Percentiles rank a stretch among this genome's conserved stretches.
phyloP scores from a whole-genome alignment of 2,329 filamentous ascomycete species.

The Trichoderma sp. region DNA sequence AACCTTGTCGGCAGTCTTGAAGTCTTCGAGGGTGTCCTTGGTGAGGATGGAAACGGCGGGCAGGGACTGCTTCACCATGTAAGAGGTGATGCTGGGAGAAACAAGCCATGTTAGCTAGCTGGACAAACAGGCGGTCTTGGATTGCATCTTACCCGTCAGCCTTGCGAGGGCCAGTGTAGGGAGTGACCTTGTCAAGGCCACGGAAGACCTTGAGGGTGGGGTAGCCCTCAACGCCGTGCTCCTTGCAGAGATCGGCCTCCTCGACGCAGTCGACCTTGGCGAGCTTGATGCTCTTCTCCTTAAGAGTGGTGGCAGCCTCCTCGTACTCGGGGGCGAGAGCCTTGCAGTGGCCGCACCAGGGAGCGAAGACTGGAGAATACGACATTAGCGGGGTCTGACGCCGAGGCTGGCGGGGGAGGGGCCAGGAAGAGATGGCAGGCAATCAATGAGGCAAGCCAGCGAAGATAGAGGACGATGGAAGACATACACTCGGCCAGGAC shows the following conservation, averaged over 20 bases:
- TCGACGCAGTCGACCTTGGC: conserved; percentile 94
- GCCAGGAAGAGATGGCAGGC: neutral
- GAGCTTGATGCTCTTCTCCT: conserved; percentile 82
- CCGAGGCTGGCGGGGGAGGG: neutral
- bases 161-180: conserved; percentile 89
- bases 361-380: conserved; percentile 70
- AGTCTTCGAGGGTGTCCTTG: conserved; percentile 82
- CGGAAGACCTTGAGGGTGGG: conserved; percentile 99
- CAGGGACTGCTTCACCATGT: conserved; percentile 98
- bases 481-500: conserved; percentile 89
- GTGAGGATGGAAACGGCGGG: conserved; percentile 83
- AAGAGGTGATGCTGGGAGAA: conserved; percentile 60
- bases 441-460: neutral
- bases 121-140: neutral
- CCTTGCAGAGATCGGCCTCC: conserved; percentile 86
- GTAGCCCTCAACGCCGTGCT: conserved; percentile 92
- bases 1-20: conserved; percentile 98
- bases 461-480: neutral
- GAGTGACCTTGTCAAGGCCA: conserved; percentile 69
- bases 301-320: conserved; percentile 76
- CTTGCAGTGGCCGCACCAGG: conserved; percentile 99
- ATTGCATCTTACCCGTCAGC: conserved; percentile 60
- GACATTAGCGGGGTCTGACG: conserved; percentile 35
- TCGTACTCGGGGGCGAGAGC: conserved; percentile 92
- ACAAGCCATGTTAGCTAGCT: conserved; percentile 25